A percentile compares a stretch with the other conserved stretches of the same genome.
Conservation (phyloP, 2,329 filamentous ascomycete species). For the Nakataea oryzae region DNA sequence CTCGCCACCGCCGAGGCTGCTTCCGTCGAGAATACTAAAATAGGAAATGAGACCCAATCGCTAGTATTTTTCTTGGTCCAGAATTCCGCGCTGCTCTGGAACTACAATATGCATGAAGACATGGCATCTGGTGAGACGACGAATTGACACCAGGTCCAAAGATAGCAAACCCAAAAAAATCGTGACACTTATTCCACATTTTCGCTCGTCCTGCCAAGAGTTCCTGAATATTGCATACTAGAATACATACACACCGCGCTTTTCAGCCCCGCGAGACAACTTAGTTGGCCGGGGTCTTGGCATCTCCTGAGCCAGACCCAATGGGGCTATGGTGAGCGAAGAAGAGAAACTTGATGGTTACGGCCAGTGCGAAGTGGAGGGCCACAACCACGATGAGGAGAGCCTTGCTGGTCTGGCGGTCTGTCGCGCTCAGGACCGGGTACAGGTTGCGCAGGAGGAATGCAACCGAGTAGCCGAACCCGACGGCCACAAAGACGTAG, state of each 20-base stretch:
- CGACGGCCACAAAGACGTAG: constrained; percentile 84
- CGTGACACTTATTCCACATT: not conserved
- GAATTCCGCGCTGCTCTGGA: not conserved
- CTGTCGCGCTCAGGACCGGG: constrained; percentile 85
- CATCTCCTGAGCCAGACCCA: not conserved
- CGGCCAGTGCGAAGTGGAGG: constrained; percentile 78
- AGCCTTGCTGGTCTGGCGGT: constrained; percentile 82
- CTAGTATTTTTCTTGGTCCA: not conserved
- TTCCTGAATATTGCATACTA: not conserved
- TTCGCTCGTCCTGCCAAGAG: not conserved
- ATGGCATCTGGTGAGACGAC: not conserved
- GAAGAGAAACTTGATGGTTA: constrained; percentile 95
- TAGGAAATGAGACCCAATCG: not conserved
- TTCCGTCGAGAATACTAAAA: not conserved
- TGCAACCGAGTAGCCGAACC: constrained; percentile 70
- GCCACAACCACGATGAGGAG: constrained; percentile 74
- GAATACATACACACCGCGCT: not conserved
- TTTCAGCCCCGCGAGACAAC: not conserved
- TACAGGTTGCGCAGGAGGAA: constrained; percentile 82
- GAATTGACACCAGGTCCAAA: not conserved
- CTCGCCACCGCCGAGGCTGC: no score
- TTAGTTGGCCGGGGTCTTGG: not conserved
- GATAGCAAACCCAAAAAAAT: not conserved
- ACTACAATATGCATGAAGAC: not conserved
- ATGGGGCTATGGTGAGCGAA: constrained; percentile 69